Conservation (phyloP, 179 eudicot species). For the Spinacia oleracea region DNA sequence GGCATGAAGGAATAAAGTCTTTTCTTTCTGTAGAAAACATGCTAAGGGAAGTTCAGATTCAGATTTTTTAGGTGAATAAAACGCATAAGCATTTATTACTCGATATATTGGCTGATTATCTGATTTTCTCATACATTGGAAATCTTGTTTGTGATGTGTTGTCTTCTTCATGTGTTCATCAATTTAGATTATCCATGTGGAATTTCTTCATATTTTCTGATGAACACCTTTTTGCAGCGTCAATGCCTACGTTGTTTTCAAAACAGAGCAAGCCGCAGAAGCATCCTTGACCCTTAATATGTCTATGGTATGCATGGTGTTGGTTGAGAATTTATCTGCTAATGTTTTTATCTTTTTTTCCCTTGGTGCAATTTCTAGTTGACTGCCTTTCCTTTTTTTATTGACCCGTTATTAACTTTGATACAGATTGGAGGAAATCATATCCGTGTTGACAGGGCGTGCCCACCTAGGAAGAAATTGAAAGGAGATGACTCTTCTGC, state of each 20-base stretch:
- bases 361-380: background rate
- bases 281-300: slow-evolving; percentile 87
- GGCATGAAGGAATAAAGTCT: background rate
- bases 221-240: slow-evolving; percentile 51
- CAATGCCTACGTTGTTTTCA: slow-evolving; percentile 83
- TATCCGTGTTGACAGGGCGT: slow-evolving; percentile 95
- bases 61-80: background rate
- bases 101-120: background rate
- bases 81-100: background rate
- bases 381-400: background rate
- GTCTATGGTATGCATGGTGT: slow-evolving; percentile 69
- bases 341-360: background rate
- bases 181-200: background rate
- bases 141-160: background rate
- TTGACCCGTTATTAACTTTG: slow-evolving; percentile 1
- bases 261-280: slow-evolving; percentile 73
- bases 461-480: slow-evolving; percentile 96
- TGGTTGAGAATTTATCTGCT: background rate
- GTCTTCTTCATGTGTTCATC: background rate
- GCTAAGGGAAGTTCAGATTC: background rate
- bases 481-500: slow-evolving; percentile 65
- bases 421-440: slow-evolving; percentile 84
- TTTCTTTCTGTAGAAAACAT: background rate
- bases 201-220: slow-evolving; percentile 13
- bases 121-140: background rate